These are phyloP conservation scores for Tulasnella sp. DNA, from an alignment of 768 basidiomycete species.

Conservation along the genomic window DNA sequence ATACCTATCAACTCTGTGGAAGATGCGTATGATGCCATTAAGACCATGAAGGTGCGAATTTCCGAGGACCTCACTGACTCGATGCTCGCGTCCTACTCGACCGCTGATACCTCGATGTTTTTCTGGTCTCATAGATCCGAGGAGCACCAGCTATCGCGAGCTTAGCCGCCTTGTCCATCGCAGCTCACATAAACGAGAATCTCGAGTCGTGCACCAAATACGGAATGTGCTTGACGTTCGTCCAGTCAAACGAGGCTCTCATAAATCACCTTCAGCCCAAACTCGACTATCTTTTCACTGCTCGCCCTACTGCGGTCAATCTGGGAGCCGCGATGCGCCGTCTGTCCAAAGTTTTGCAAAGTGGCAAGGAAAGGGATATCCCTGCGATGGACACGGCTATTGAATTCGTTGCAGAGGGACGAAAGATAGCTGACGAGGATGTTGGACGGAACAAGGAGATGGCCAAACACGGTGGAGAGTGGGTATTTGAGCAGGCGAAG, in stretches of 20 bases:
- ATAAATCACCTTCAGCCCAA: constrained; percentile 48
- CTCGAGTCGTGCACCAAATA: constrained; percentile 27
- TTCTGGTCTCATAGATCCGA: constrained; percentile 46
- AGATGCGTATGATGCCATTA: constrained; percentile 89
- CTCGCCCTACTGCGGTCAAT: constrained; percentile 96
- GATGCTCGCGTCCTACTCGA: not conserved
- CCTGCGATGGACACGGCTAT: constrained; percentile 36
- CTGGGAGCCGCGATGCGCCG: constrained; percentile 78
- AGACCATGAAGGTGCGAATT: constrained; percentile 79
- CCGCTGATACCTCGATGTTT: not conserved
- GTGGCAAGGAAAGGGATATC: constrained; percentile 35
- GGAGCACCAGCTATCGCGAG: constrained; percentile 95
- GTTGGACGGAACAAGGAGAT: constrained; percentile 78
- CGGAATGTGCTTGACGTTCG: constrained; percentile 40
- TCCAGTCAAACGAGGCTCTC: constrained; percentile 47
- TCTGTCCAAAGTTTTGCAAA: constrained; percentile 45
- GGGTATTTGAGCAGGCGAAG: constrained; percentile 56
- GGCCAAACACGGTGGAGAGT: constrained; percentile 77
- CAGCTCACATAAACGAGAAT: constrained; percentile 52
- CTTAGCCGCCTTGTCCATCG: constrained; percentile 73
- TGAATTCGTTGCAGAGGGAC: constrained; percentile 62
- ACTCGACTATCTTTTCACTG: constrained; percentile 68
- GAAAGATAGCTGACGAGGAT: constrained; percentile 76
- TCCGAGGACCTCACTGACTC: not conserved
- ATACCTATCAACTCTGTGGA: constrained; percentile 61